phyloP scores from a whole-genome alignment of 768 basidiomycete genomes.

The Tricholoma furcatifolium region DNA sequence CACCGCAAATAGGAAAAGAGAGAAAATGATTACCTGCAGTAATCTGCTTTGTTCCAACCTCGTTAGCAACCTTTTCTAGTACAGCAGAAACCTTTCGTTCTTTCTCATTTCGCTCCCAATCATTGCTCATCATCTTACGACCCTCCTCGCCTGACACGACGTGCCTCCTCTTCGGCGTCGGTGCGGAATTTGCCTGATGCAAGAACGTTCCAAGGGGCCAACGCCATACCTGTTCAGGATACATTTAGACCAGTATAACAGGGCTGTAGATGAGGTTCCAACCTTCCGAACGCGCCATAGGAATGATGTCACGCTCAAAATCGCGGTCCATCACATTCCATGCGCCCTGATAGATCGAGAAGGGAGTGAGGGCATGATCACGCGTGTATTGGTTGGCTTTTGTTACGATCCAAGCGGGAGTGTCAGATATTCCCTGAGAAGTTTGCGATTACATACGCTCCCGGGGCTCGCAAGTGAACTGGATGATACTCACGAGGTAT shows the following conservation, averaged over 20 bases:
- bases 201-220: conserved; percentile 25
- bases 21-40: conserved; percentile 19
- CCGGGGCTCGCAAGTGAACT: neutral
- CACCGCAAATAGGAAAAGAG: neutral
- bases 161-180: conserved; percentile 33
- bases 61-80: conserved; percentile 37
- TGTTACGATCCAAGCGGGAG: conserved; percentile 44
- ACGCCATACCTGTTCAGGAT: conserved; percentile 28
- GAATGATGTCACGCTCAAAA: conserved; percentile 49
- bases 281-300: conserved; percentile 38
- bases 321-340: conserved; percentile 41
- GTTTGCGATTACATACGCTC: neutral
- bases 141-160: conserved; percentile 25
- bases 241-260: conserved; percentile 22
- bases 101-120: conserved; percentile 34
- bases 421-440: conserved; percentile 34
- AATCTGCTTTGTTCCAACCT: conserved; percentile 33
- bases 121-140: conserved; percentile 2
- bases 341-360: conserved; percentile 47
- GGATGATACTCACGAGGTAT: conserved; percentile 31
- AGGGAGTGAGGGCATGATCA: conserved; percentile 42
- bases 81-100: conserved; percentile 30
- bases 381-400: conserved; percentile 47
- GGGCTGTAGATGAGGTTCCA: conserved; percentile 19
- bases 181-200: conserved; percentile 45